phyloP scores from a whole-genome alignment of 2,329 filamentous ascomycete species.

The Aspergillus sp. region DNA sequence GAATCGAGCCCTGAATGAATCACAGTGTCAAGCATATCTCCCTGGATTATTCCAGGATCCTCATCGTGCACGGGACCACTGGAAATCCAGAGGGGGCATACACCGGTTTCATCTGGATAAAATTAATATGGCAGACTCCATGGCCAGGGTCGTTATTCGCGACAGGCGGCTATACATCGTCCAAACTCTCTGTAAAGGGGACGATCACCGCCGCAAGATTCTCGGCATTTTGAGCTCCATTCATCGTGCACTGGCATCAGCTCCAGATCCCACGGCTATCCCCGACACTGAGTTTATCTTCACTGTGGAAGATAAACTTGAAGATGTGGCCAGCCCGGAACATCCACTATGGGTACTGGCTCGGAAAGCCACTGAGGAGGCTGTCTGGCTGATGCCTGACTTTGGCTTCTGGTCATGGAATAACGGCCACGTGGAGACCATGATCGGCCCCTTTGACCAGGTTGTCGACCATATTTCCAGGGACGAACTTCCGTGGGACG shows the following conservation, averaged over 20 bases:
- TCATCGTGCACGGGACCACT: constrained; percentile 19
- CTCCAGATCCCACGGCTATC: constrained; percentile 25
- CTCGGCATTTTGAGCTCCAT: constrained; percentile 41
- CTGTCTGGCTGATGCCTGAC: constrained; percentile 49
- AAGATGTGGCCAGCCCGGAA: constrained; percentile 33
- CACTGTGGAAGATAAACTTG: constrained; percentile 33
- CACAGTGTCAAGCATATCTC: constrained; percentile 24
- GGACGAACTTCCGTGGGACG: constrained; percentile 16
- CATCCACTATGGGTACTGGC: constrained; percentile 41
- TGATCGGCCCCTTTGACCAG: constrained; percentile 22
- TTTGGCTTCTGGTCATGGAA: constrained; percentile 51
- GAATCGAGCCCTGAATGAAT: constrained; percentile 19
- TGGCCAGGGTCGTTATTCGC: constrained; percentile 26
- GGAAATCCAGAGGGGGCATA: constrained; percentile 15
- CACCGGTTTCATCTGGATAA: constrained; percentile 10
- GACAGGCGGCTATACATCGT: constrained; percentile 26
- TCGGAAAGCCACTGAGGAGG: constrained; percentile 30
- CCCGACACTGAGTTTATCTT: constrained; percentile 47
- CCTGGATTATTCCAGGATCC: constrained; percentile 29
- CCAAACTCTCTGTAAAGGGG: constrained; percentile 20
- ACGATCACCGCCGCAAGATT: constrained; percentile 26
- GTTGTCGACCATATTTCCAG: constrained; percentile 20
- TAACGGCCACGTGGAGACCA: constrained; percentile 16
- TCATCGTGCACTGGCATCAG: constrained; percentile 41
- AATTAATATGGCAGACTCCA: constrained; percentile 16